Conservation (phyloP, 108 stramenopile genomes). For the Aureococcus anophagefferens region DNA sequence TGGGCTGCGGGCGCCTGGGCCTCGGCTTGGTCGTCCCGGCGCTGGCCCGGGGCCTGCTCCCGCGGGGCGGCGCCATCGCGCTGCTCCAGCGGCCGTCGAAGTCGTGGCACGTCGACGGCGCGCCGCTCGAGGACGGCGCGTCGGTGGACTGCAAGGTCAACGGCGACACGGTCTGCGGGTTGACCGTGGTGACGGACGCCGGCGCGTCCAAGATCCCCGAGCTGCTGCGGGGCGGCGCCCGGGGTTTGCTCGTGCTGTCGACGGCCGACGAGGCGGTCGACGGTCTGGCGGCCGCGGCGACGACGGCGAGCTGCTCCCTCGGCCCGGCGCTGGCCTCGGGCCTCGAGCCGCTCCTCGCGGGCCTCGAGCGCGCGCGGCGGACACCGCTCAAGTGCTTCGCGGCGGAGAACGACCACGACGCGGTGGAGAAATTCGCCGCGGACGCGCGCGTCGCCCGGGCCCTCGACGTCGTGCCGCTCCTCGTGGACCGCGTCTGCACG, state of each 20-base stretch:
- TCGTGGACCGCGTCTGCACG: background rate
- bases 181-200: background rate
- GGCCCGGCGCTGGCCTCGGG: background rate
- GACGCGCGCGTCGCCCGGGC: no score
- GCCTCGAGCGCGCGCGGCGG: background rate
- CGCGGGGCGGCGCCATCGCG: background rate
- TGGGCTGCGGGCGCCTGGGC: background rate
- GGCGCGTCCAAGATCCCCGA: background rate
- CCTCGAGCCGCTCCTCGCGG: background rate
- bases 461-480: background rate
- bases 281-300: background rate
- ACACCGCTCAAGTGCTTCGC: background rate
- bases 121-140: background rate
- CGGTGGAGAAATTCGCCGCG: background rate
- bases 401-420: conserved; percentile 1
- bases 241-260: background rate
- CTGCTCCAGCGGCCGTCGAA: background rate
- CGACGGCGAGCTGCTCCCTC: background rate
- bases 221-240: background rate
- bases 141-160: background rate
- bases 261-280: background rate
- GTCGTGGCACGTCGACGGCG: background rate
- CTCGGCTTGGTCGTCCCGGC: background rate
- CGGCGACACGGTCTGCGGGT: background rate
- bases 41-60: background rate